These are phyloP conservation scores for Plectosphaerella cucumerina DNA, from an alignment of 2,329 filamentous ascomycete genomes.

Conservation along the genomic window DNA sequence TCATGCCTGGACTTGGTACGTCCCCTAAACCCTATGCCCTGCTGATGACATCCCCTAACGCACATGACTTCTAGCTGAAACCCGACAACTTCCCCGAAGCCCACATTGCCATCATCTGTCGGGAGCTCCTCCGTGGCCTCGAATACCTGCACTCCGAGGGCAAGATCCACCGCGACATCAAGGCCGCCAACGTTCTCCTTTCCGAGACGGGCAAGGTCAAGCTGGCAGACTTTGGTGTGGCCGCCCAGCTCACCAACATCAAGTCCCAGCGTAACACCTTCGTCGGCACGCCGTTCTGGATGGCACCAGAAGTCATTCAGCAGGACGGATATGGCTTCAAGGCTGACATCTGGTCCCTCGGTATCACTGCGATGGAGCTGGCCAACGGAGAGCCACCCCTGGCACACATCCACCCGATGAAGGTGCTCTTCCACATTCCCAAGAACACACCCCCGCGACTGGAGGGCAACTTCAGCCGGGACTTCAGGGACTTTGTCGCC, in stretches of 20 bases:
- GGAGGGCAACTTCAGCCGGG: constrained; percentile 80
- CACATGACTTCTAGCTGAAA: constrained; percentile 62
- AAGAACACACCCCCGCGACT: constrained; percentile 81
- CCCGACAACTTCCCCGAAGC: constrained; percentile 82
- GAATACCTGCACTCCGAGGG: constrained; percentile 92
- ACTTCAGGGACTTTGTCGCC: constrained; percentile 91
- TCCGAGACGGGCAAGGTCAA: constrained; percentile 89
- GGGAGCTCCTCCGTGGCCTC: constrained; percentile 82
- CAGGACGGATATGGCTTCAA: constrained; percentile 82
- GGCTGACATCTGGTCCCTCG: constrained; percentile 89
- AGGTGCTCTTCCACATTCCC: constrained; percentile 86
- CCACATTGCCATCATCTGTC: constrained; percentile 91
- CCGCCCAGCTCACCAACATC: constrained; percentile 93
- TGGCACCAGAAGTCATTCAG: constrained; percentile 92
- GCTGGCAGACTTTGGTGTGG: constrained; percentile 94
- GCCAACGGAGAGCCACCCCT: constrained; percentile 86
- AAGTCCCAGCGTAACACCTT: constrained; percentile 97
- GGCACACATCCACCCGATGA: constrained; percentile 85
- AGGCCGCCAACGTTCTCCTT: constrained; percentile 94
- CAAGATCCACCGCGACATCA: constrained; percentile 96
- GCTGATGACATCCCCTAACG: constrained; percentile 21
- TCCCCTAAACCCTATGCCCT: constrained; percentile 8
- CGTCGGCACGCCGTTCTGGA: constrained; percentile 96
- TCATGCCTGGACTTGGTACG: constrained; percentile 89
- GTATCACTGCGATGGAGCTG: constrained; percentile 88